Conservation (phyloP, 2,329 filamentous ascomycete genomes). For the Cadophora malorum region DNA sequence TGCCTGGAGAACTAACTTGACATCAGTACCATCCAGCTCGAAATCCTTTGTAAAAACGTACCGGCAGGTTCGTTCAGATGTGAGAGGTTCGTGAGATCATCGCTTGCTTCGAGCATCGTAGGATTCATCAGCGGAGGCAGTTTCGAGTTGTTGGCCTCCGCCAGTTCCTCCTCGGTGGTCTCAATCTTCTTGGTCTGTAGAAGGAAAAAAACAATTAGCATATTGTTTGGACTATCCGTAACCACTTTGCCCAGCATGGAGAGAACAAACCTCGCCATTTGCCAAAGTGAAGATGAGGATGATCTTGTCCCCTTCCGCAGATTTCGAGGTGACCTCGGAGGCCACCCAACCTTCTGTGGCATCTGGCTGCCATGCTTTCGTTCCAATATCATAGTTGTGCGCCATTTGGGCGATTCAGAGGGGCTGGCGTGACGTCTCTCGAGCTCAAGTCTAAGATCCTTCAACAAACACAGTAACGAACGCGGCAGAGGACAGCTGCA, state of each 20-base stretch:
- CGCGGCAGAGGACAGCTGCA: slow-evolving; percentile 34
- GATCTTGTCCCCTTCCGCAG: slow-evolving; percentile 83
- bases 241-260: slow-evolving; percentile 25
- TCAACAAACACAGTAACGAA: slow-evolving; percentile 28
- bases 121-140: slow-evolving; percentile 98
- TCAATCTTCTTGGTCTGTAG: slow-evolving; percentile 77
- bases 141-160: slow-evolving; percentile 76
- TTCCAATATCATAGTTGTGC: slow-evolving; percentile 94
- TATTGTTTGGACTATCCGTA: slow-evolving; percentile 28
- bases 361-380: slow-evolving; percentile 98
- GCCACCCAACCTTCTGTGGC: slow-evolving; percentile 95
- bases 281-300: slow-evolving; percentile 86
- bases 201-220: slow-evolving; percentile 35
- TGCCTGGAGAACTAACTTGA: slow-evolving; percentile 81
- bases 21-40: slow-evolving; percentile 32
- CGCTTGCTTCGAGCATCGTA: slow-evolving; percentile 96
- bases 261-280: slow-evolving; percentile 80
- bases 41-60: slow-evolving; percentile 52
- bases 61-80: slow-evolving; percentile 98
- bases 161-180: slow-evolving; percentile 77
- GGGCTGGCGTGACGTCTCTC: slow-evolving; percentile 32
- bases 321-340: slow-evolving; percentile 90
- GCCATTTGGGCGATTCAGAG: slow-evolving; percentile 65
- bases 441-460: slow-evolving; percentile 1
- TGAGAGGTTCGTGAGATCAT: slow-evolving; percentile 95